Evolutionary conservation across 192 early-diverging fungal genomes (phyloP).

Genomic region (Coemansia sp.): DNA sequence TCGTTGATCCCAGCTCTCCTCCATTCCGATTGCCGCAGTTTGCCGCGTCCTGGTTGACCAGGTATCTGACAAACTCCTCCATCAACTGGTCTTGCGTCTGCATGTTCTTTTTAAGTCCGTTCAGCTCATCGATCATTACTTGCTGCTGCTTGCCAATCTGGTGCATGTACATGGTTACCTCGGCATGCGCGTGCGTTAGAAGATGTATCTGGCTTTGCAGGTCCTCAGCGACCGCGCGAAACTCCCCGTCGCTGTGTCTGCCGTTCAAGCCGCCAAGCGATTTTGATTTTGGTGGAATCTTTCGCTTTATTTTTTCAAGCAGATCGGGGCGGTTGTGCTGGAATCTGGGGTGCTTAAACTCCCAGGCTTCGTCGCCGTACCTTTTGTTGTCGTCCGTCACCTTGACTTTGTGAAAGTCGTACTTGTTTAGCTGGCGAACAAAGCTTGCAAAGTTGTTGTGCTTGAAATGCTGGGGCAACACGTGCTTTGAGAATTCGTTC

Average conservation of each 20-base stretch:
- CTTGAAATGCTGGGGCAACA: slow-evolving; percentile 86
- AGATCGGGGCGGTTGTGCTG: slow-evolving; percentile 69
- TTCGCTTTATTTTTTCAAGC: slow-evolving; percentile 70
- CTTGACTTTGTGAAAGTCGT: slow-evolving; percentile 77
- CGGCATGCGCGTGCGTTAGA: slow-evolving; percentile 53
- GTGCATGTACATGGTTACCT: slow-evolving; percentile 56
- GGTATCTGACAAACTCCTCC: slow-evolving; percentile 54
- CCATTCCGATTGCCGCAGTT: slow-evolving; percentile 18
- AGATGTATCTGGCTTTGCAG: slow-evolving; percentile 54
- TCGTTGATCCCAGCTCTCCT: slow-evolving; percentile 27
- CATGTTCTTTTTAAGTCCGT: slow-evolving; percentile 56
- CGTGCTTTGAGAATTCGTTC: slow-evolving; percentile 72
- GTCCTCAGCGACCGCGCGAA: slow-evolving; percentile 47
- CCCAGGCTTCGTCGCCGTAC: slow-evolving; percentile 68
- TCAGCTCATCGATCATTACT: slow-evolving; percentile 51
- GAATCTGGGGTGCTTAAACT: slow-evolving; percentile 85
- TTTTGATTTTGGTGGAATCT: slow-evolving; percentile 57
- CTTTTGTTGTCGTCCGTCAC: slow-evolving; percentile 49
- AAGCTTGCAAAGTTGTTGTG: slow-evolving; percentile 93
- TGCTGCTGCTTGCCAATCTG: slow-evolving; percentile 56
- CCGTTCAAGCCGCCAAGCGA: slow-evolving; percentile 44
- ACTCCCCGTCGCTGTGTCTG: slow-evolving; percentile 36
- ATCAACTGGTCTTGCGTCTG: slow-evolving; percentile 56
- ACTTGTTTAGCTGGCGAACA: slow-evolving; percentile 87
- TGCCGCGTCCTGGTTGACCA: slow-evolving; percentile 52